Percentiles rank a stretch among this genome's conserved stretches.
Evolutionary conservation across 495 filamentous ascomycete species (phyloP).

Genomic region (Chaetomidium leptoderma): DNA sequence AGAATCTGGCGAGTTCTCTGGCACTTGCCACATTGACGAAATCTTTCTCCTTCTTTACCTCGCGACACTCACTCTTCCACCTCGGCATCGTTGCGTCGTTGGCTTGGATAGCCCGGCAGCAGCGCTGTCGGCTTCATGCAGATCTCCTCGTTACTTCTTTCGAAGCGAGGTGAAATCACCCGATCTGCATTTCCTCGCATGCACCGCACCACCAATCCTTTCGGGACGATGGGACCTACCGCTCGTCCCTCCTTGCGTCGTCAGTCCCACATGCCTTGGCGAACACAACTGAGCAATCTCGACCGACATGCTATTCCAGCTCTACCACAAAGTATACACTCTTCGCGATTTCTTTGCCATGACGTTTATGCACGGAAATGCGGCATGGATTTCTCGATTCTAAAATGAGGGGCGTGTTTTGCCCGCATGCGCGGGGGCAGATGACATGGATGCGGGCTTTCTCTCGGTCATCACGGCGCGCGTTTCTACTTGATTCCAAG

Average conservation of each 20-base stretch:
- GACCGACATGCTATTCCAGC: conserved; percentile 1
- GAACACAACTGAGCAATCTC: conserved; percentile 7
- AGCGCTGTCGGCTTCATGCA: conserved; percentile 12
- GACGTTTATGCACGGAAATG: conserved; percentile 21
- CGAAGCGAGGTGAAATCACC: neutral
- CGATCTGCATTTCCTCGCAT: neutral
- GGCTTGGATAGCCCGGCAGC: conserved; percentile 25
- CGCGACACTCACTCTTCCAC: neutral
- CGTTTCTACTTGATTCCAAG: conserved; percentile 12
- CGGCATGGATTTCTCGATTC: conserved; percentile 14
- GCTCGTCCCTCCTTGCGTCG: conserved; percentile 2
- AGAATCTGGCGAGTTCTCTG: neutral
- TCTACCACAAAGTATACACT: conserved; percentile 14
- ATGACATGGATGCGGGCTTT: conserved; percentile 14
- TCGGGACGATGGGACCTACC: conserved; percentile 5
- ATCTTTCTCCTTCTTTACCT: neutral
- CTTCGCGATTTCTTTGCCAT: conserved; percentile 15
- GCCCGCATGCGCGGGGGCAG: neutral
- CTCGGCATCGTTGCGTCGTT: conserved; percentile 9
- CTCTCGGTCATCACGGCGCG: conserved; percentile 12
- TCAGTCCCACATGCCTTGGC: neutral
- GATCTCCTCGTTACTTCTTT: neutral
- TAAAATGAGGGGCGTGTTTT: conserved; percentile 8
- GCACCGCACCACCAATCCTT: neutral
- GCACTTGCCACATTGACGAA: neutral